Evolutionary conservation across 805 yeast genomes (phyloP), one percentile per base, ranked within the genome.

Genomic region (Candida sithepensis): DNA sequence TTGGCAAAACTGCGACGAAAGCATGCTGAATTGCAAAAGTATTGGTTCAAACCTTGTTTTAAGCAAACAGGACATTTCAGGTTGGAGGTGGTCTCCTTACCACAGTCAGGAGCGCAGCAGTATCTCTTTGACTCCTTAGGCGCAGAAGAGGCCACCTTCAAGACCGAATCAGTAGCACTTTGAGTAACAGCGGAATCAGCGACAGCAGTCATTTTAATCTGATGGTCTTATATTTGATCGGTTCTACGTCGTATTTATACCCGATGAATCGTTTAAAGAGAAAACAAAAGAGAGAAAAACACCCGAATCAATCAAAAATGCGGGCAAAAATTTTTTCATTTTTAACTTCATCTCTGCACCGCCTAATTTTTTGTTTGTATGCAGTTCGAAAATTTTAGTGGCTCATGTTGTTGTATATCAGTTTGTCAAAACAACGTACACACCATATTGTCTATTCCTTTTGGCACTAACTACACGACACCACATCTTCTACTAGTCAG

Each of bases 1-100:
- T 73, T 65, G 14, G 77, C 68, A 81, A 89, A 87, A 39, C 79
- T 71, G 41, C 84, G 70, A 62, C 85, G 81, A 71, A 88, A 92
- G 67, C 99, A 92, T 1, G 69, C 69, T 55, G 91, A 96, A 60
- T 82, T 77, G 70, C 99, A 94, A 68, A 92, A 94, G 18, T 75
- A 75, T 42, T 79, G 71, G 37, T 74, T 71, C 43, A 79, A 57
- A 14, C 82, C 88, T 50, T 75, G 75, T 62, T 94, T 91, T 52
- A 94, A 69, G 67, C 99, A 94, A 14, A 91, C 73, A 0, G 99
- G 99, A 66, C 99, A 94, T 64, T 90, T 90, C 55, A 94, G 72
- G 38, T 75, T 67, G 19, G 95, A 85, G 3, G 72, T 72, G 13
- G 96, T 90, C 33, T 74, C 77, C 58, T 89, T 90, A 19, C 94